phyloP scores from a whole-genome alignment of 2,329 filamentous ascomycete genomes.

The Fusarium sp. region DNA sequence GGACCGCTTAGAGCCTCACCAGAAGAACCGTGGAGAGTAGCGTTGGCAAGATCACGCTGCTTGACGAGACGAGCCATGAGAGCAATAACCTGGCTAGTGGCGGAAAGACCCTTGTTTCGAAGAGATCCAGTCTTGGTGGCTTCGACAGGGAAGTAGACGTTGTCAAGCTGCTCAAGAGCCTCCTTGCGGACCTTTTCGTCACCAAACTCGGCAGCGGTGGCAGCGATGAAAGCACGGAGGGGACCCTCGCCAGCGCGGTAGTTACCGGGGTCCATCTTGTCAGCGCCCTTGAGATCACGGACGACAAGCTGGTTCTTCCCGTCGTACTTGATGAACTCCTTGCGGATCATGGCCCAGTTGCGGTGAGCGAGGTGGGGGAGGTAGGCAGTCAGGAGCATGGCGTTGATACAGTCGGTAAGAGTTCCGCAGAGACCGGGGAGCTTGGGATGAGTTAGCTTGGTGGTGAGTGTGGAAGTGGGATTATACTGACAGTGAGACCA shows the following conservation, averaged over 20 bases:
- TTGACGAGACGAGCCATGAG: conserved; percentile 20
- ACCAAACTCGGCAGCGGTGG: conserved; percentile 16
- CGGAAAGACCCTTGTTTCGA: conserved; percentile 15
- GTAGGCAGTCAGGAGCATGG: conserved; percentile 16
- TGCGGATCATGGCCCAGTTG: conserved; percentile 21
- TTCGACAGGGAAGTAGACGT: conserved; percentile 14
- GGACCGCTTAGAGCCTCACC: conserved; percentile 4
- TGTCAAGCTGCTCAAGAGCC: conserved; percentile 13
- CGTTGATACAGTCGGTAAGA: conserved; percentile 19
- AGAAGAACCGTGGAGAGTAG: conserved; percentile 5
- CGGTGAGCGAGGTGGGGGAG: conserved; percentile 17
- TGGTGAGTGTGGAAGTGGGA: neutral
- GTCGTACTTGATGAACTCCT: conserved; percentile 9
- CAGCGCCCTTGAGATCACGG: conserved; percentile 12
- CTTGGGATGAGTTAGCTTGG: neutral
- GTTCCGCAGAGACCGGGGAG: conserved; percentile 15
- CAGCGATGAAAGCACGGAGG: conserved; percentile 11
- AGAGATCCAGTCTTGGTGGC: conserved; percentile 14
- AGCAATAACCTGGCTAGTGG: conserved; percentile 10
- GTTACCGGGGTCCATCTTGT: conserved; percentile 13
- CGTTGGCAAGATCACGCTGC: conserved; percentile 9
- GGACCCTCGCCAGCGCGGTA: conserved; percentile 4
- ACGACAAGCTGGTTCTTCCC: conserved; percentile 1
- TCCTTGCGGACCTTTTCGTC: conserved; percentile 13
- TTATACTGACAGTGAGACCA: conserved; percentile 5